Evolutionary conservation across 129 eudicot species (phyloP), one percentile per base, ranked within the genome.

Genomic region (Glebionis coronaria): DNA sequence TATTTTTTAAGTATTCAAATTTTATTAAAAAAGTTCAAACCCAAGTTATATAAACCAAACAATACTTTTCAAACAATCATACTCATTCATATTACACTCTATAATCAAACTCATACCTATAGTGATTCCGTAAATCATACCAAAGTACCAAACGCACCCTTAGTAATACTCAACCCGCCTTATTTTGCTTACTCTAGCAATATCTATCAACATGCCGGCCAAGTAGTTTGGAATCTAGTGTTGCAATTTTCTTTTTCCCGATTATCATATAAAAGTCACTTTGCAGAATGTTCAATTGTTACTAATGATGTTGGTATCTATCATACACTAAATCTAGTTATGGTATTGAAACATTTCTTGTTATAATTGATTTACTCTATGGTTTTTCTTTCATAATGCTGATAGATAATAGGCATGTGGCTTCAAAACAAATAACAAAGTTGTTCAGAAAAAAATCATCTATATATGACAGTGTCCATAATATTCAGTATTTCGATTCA

Each of bases 371-470:
- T 54, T 54, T 54, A 54, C 59, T 54, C 11, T 13, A 56, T 13
- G 29, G 12, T 27, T 59, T 59, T 59, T 35, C 44, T 59, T 59
- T 28, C 45, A 29, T 13, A 28, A 44, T 58, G n/a, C 42, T 28
- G 63, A 58, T 58, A 25, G 44, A 23, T 58, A 58, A 58, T 15
- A 28, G 64, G 12, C 35, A 59, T 58, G 44, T 58, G 27, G 63
- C 64, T 59, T 59, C 11, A 59, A 25, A 49, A 5, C 9, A 21
- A 14, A 28, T 29, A 13, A 59, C 45, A 15, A 59, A 13, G 44
- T 59, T 27, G 44, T 59, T 58, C 13, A 27, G 11, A 59, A 19
- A 40, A 16, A 61, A 40, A 35, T n/a, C n/a, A 61, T 15, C 67
- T 61, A 18, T 19, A 15, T 49, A 16, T 61, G 15, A 9, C 19